Conservation (phyloP, 352 stramenopile species). For the Vaucheria bursata region DNA sequence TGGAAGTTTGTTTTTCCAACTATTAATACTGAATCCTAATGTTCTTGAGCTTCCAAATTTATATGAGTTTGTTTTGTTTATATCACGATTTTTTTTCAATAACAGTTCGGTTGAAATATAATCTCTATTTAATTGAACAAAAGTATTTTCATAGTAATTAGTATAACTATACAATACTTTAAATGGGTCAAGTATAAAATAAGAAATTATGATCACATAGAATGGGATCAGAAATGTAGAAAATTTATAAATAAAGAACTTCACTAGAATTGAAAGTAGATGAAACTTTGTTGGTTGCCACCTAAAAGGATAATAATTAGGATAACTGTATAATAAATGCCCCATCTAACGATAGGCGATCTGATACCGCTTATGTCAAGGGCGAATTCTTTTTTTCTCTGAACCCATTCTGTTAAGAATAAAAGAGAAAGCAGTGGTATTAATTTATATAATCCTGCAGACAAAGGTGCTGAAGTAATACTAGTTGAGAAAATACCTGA, state of each 20-base stretch:
- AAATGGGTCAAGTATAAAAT: no score
- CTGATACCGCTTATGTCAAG: not conserved
- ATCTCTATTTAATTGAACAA: not conserved
- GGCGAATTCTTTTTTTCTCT: not conserved
- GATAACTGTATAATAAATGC: not conserved
- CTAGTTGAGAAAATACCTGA: not conserved
- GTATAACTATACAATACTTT: no score
- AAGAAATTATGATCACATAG: no score
- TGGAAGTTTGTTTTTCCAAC: no score
- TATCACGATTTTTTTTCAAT: not conserved
- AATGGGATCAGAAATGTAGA: no score
- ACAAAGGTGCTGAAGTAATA: not conserved
- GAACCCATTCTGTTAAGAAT: not conserved
- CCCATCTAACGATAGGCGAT: not conserved
- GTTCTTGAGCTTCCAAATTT: not conserved
- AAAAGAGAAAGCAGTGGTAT: not conserved
- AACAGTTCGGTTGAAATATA: not conserved
- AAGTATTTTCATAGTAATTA: no score
- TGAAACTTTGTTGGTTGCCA: not conserved
- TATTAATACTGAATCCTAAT: not conserved
- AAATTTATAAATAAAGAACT: no score
- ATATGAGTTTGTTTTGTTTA: not conserved
- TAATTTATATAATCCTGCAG: not conserved
- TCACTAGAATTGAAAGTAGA: slow-evolving; percentile 3
- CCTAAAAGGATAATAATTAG: not conserved